Evolutionary conservation across 805 yeast species (phyloP).

Genomic region (Pichia thaimueangensis): DNA sequence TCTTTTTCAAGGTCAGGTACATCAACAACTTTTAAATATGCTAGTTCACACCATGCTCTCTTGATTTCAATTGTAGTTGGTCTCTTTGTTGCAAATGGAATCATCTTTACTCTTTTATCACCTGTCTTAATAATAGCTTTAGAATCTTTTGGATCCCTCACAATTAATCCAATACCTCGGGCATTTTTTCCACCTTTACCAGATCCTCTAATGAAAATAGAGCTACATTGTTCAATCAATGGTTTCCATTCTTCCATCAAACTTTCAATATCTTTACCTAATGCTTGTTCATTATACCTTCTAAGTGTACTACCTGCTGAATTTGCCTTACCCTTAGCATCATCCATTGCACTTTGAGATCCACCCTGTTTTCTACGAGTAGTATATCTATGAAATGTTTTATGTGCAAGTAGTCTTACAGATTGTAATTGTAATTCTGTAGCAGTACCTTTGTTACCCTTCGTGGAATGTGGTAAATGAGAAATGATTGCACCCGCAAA

Average conservation of each 20-base stretch:
- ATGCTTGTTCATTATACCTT: slow-evolving; percentile 82
- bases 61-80: slow-evolving; percentile 79
- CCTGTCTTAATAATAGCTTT: slow-evolving; percentile 43
- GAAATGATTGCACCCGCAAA: slow-evolving; percentile 92
- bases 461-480: slow-evolving; percentile 52
- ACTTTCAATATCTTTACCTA: slow-evolving; percentile 70
- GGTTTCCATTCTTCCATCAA: slow-evolving; percentile 60
- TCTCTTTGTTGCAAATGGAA: slow-evolving; percentile 87
- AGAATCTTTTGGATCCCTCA: slow-evolving; percentile 27
- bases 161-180: slow-evolving; percentile 41
- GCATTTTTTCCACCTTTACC: slow-evolving; percentile 56
- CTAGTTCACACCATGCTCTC: slow-evolving; percentile 75
- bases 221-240: slow-evolving; percentile 53
- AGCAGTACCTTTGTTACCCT: slow-evolving; percentile 48
- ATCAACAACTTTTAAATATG: slow-evolving; percentile 49
- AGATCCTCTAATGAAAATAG: slow-evolving; percentile 73
- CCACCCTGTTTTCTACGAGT: slow-evolving; percentile 98
- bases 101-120: slow-evolving; percentile 58
- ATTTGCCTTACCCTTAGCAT: slow-evolving; percentile 89
- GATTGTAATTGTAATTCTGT: slow-evolving; percentile 52
- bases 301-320: slow-evolving; percentile 92
- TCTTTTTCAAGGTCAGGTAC: slow-evolving; percentile 43
- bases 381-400: slow-evolving; percentile 90
- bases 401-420: slow-evolving; percentile 63
- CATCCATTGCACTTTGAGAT: slow-evolving; percentile 87